Evolutionary conservation across 2,329 filamentous ascomycete species (phyloP).

Genomic region (Domatiomyces catenatus): DNA sequence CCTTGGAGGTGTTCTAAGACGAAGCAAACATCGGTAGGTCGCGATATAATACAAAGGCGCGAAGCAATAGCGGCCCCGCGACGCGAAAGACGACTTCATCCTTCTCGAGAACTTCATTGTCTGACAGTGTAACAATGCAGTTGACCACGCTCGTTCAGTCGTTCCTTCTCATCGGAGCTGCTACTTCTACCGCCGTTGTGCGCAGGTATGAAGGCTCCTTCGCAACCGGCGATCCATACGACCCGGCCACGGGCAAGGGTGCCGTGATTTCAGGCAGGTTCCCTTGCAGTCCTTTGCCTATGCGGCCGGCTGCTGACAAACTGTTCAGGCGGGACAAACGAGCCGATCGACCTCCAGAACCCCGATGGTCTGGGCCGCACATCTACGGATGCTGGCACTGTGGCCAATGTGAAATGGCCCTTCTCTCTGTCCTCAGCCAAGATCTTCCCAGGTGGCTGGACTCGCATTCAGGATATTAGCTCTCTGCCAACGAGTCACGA

Average conservation of each 20-base stretch:
- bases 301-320: not conserved
- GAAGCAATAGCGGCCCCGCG: not conserved
- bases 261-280: not conserved
- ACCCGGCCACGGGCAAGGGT: not conserved
- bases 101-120: not conserved
- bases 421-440: constrained; percentile 53
- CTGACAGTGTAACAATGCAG: not conserved
- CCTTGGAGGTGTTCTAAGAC: not conserved
- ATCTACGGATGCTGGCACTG: constrained; percentile 46
- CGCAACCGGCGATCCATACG: constrained; percentile 38
- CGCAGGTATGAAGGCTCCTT: constrained; percentile 20
- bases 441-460: constrained; percentile 50
- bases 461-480: constrained; percentile 50
- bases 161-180: not conserved
- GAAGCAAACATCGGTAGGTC: not conserved
- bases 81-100: not conserved
- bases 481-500: constrained; percentile 51
- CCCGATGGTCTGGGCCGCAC: constrained; percentile 48
- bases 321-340: constrained; percentile 46
- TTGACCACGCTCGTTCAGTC: not conserved
- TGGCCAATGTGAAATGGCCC: constrained; percentile 54
- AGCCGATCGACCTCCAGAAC: constrained; percentile 45
- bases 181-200: not conserved
- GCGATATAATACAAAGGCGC: not conserved
- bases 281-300: not conserved